Conservation (phyloP, 371 early-diverging fungal species). For the Apophysomyces trapeziformis region DNA sequence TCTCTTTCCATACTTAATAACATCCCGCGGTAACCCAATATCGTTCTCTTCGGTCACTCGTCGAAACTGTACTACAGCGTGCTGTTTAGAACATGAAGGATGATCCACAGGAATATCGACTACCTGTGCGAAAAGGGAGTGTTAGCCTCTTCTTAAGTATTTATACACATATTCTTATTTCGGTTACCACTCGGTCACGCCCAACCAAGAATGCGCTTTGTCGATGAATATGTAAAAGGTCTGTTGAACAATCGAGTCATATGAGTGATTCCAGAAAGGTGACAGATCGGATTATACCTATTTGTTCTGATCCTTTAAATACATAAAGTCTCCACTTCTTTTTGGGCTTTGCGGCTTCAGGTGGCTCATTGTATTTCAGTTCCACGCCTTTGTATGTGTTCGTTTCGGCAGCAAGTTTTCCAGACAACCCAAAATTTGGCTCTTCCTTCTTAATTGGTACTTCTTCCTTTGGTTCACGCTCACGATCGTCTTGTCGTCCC, state of each 20-base stretch:
- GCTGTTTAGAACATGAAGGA: constrained; percentile 87
- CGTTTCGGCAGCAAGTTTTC: constrained; percentile 84
- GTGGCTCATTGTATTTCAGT: constrained; percentile 89
- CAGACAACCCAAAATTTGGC: constrained; percentile 86
- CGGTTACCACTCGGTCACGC: constrained; percentile 79
- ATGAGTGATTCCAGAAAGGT: neutral
- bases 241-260: constrained; percentile 34
- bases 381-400: constrained; percentile 84
- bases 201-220: constrained; percentile 92
- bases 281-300: constrained; percentile 57
- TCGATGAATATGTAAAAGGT: constrained; percentile 83
- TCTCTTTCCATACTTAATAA: constrained; percentile 51
- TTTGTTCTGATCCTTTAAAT: constrained; percentile 88
- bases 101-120: constrained; percentile 92
- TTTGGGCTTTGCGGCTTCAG: constrained; percentile 84
- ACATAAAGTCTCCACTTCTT: constrained; percentile 86
- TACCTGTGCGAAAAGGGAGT: constrained; percentile 52
- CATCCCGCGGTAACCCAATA: constrained; percentile 35
- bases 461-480: constrained; percentile 41
- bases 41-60: constrained; percentile 52
- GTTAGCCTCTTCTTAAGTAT: neutral
- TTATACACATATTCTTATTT: neutral
- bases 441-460: constrained; percentile 54
- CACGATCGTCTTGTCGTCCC: constrained; percentile 31
- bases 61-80: constrained; percentile 90